These are phyloP conservation scores for Monosporascus sp. DNA, from an alignment of 2,329 filamentous ascomycete genomes.

Conservation along the genomic window DNA sequence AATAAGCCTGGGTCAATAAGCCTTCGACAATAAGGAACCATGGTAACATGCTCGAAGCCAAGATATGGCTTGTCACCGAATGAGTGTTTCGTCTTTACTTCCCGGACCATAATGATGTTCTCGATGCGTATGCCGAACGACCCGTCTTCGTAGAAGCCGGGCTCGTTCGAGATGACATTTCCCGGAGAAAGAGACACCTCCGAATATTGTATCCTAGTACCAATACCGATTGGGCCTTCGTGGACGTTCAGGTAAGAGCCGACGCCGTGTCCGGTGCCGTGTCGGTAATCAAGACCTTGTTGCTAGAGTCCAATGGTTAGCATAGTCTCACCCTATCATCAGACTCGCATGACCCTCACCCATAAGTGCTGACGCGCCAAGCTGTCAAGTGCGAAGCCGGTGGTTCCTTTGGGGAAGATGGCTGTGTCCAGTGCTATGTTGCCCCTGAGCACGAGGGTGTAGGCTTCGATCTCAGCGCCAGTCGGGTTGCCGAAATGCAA, in stretches of 20 bases:
- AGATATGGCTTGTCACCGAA: slow-evolving; percentile 94
- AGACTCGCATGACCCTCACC: slow-evolving; percentile 44
- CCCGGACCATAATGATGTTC: slow-evolving; percentile 86
- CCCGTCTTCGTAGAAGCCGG: slow-evolving; percentile 95
- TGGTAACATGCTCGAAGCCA: slow-evolving; percentile 94
- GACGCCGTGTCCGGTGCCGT: slow-evolving; percentile 93
- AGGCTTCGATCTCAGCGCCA: slow-evolving; percentile 77
- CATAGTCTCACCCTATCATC: neutral
- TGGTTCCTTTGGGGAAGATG: slow-evolving; percentile 91
- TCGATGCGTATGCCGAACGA: slow-evolving; percentile 94
- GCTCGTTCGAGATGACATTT: slow-evolving; percentile 94
- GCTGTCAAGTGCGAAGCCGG: slow-evolving; percentile 83
- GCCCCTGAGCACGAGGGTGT: slow-evolving; percentile 91
- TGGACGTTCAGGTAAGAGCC: slow-evolving; percentile 96
- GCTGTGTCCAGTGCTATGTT: slow-evolving; percentile 83
- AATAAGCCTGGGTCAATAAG: slow-evolving; percentile 73
- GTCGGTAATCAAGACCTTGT: slow-evolving; percentile 87
- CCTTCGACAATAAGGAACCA: slow-evolving; percentile 91
- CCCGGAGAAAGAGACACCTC: slow-evolving; percentile 87
- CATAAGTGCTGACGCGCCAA: slow-evolving; percentile 89
- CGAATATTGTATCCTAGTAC: slow-evolving; percentile 82
- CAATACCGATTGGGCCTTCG: slow-evolving; percentile 94
- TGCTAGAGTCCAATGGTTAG: slow-evolving; percentile 30
- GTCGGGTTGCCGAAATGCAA: slow-evolving; percentile 86
- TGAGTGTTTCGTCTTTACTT: slow-evolving; percentile 77